These are phyloP conservation scores for Ophiocordyceps camponoti-floridani DNA, from an alignment of 2,329 filamentous ascomycete species.

Conservation along the genomic window DNA sequence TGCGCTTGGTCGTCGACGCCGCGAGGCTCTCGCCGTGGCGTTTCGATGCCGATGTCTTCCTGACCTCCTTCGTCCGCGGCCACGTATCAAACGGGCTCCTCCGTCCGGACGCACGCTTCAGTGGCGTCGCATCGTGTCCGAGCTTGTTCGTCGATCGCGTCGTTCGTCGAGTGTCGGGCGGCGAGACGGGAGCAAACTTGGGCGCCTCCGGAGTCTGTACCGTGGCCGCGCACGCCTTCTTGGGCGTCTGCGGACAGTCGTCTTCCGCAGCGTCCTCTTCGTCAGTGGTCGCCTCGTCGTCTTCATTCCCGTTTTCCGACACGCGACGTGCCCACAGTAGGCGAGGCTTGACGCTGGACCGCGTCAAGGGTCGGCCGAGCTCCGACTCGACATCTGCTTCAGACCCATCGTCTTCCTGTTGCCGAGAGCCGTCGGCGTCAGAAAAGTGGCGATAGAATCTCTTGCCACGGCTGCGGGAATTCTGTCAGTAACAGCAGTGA, in stretches of 20 bases:
- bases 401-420: constrained; percentile 12
- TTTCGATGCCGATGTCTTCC: constrained; percentile 24
- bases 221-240: constrained; percentile 11
- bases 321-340: constrained; percentile 46
- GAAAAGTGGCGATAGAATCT: constrained; percentile 57
- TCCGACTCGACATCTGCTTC: constrained; percentile 16
- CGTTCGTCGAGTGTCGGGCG: constrained; percentile 41
- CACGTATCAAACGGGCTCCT: constrained; percentile 49
- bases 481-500: background rate
- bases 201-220: constrained; percentile 34
- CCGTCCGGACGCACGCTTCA: constrained; percentile 17
- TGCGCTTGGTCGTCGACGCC: constrained; percentile 15
- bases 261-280: constrained; percentile 26
- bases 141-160: constrained; percentile 39
- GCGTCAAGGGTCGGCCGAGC: constrained; percentile 33
- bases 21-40: constrained; percentile 17
- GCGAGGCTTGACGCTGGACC: constrained; percentile 53
- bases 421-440: constrained; percentile 15
- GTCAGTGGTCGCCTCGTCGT: constrained; percentile 42
- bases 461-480: constrained; percentile 50
- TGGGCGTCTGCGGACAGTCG: constrained; percentile 16
- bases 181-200: constrained; percentile 38
- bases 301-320: constrained; percentile 25
- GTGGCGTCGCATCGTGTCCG: constrained; percentile 20
- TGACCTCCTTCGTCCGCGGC: constrained; percentile 42